A percentile compares a stretch with the other conserved stretches of the same genome.
Conservation (phyloP, 768 basidiomycete genomes). For the Kwoniella botswanensis region DNA sequence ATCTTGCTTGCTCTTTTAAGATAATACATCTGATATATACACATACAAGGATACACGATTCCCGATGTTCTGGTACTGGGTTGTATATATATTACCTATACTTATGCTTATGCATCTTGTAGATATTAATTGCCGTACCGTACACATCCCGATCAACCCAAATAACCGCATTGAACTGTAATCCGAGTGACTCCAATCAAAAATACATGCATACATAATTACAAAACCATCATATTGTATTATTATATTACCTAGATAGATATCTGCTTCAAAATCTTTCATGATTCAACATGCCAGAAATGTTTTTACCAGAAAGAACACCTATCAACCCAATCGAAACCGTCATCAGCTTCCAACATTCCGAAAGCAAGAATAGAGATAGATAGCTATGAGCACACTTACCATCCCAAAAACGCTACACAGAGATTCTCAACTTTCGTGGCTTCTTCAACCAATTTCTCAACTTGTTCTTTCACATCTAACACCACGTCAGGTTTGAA, state of each 20-base stretch:
- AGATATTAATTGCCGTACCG: too few relatives aligned
- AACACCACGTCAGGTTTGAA: slow-evolving; percentile 83
- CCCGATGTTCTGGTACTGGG: too few relatives aligned
- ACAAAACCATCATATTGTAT: background rate
- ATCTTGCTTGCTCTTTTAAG: too few relatives aligned
- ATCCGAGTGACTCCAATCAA: background rate
- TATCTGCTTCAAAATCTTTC: background rate
- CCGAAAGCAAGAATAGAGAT: background rate
- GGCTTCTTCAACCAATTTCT: slow-evolving; percentile 89
- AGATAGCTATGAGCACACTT: slow-evolving; percentile 37
- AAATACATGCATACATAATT: slow-evolving; percentile 23
- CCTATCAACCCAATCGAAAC: slow-evolving; percentile 43
- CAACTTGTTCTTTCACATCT: slow-evolving; percentile 81
- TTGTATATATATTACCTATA: too few relatives aligned
- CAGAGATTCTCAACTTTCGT: slow-evolving; percentile 93
- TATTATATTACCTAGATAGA: background rate
- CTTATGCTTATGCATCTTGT: too few relatives aligned
- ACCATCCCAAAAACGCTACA: slow-evolving; percentile 96
- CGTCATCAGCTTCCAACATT: background rate
- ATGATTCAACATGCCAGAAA: background rate
- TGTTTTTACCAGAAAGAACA: slow-evolving; percentile 60
- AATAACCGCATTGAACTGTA: too few relatives aligned
- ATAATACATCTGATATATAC: too few relatives aligned
- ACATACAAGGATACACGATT: too few relatives aligned
- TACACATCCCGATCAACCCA: too few relatives aligned